These are phyloP conservation scores for Ligustrum vulgare DNA, from an alignment of 257 asterid genomes.

Conservation along the genomic window DNA sequence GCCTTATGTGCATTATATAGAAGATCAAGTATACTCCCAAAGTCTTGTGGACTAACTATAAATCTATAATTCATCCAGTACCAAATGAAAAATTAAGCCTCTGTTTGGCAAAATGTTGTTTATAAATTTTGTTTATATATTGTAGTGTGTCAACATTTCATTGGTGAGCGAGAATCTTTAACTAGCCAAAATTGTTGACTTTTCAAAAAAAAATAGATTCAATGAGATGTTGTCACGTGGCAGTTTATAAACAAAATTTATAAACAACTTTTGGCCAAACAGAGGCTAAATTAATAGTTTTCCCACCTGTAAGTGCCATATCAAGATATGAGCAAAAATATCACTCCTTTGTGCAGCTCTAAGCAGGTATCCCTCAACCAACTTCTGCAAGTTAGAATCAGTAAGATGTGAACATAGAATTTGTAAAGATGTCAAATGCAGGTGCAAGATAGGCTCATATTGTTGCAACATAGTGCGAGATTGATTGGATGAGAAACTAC, in stretches of 20 bases:
- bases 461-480: neutral
- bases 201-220: too few species aligned
- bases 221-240: too few species aligned
- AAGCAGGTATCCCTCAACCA: constrained; percentile 96
- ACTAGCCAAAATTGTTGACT: too few species aligned
- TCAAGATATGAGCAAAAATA: constrained; percentile 89
- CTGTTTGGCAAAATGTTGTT: too few species aligned
- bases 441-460: constrained; percentile 15
- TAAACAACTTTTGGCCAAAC: too few species aligned
- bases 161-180: too few species aligned
- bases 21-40: constrained; percentile 27
- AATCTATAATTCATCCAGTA: neutral
- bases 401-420: constrained; percentile 19
- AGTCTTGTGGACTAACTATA: constrained; percentile 14
- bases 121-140: too few species aligned
- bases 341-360: constrained; percentile 99
- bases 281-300: neutral
- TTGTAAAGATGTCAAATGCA: constrained; percentile 14
- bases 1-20: constrained; percentile 21
- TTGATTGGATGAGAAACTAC: constrained; percentile 9
- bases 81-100: neutral
- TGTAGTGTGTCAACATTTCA: too few species aligned
- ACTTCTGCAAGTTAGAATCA: constrained; percentile 58
- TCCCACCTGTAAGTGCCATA: constrained; percentile 95
- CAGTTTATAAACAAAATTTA: too few species aligned